Percentiles rank a stretch among this genome's conserved stretches.
Conservation (phyloP, 768 basidiomycete species). For the Heimioporus sp. region DNA sequence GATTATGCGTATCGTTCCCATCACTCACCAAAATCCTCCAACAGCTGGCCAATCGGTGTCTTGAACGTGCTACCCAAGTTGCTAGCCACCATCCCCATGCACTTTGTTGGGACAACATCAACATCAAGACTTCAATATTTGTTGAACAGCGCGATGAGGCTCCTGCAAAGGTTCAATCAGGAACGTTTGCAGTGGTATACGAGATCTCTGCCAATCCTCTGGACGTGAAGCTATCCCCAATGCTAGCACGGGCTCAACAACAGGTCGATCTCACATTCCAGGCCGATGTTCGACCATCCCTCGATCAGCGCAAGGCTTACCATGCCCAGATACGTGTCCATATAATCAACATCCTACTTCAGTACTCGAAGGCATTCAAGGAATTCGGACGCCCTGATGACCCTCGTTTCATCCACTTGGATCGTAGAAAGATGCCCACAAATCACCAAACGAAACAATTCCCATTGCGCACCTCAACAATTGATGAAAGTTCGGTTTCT, state of each 20-base stretch:
- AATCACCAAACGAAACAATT: neutral
- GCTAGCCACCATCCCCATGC: neutral
- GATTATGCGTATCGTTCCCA: neutral
- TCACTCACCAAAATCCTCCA: neutral
- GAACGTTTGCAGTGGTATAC: conserved; percentile 34
- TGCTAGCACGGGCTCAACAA: neutral
- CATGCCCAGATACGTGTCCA: neutral
- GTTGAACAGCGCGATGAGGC: conserved; percentile 28
- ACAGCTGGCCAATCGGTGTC: neutral
- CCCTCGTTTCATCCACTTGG: neutral
- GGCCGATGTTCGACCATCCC: neutral
- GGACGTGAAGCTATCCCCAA: neutral
- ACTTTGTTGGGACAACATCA: conserved; percentile 26
- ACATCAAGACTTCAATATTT: conserved; percentile 30
- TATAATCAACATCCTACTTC: neutral
- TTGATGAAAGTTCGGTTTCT: conserved; percentile 2
- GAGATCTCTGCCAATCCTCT: conserved; percentile 6
- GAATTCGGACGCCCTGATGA: neutral
- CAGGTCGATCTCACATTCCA: neutral
- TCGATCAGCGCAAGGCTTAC: neutral
- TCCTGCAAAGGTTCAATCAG: conserved; percentile 35
- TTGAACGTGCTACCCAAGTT: neutral
- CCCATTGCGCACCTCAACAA: conserved; percentile 3
- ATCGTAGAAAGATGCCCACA: neutral
- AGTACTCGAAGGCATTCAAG: neutral